phyloP scores from a whole-genome alignment of 805 yeast species.

The Ogataea ramenticola region DNA sequence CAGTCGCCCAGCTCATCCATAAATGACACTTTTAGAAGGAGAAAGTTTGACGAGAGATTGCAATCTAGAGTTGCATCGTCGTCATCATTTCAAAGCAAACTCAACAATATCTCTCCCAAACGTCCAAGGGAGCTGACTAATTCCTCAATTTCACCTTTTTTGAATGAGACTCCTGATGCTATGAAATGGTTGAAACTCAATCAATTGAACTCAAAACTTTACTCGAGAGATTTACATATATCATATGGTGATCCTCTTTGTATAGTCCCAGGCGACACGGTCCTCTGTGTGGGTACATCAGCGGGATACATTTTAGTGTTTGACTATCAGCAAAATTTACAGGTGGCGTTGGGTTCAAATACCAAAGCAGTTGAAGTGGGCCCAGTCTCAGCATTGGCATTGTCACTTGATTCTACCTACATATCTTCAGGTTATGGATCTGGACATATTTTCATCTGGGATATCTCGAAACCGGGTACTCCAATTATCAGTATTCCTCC shows the following conservation, averaged over 20 bases:
- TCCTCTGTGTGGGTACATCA: constrained; percentile 62
- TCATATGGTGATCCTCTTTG: constrained; percentile 46
- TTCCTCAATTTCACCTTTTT: neutral
- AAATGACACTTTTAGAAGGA: neutral
- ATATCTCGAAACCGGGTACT: constrained; percentile 29
- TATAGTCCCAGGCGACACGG: constrained; percentile 32
- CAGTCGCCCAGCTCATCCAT: neutral
- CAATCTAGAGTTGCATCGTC: constrained; percentile 4
- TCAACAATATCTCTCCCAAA: neutral
- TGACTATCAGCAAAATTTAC: constrained; percentile 57
- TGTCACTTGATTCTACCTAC: constrained; percentile 63
- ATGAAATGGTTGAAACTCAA: constrained; percentile 24
- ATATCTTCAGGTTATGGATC: constrained; percentile 60
- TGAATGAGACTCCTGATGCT: constrained; percentile 8
- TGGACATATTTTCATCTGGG: constrained; percentile 71
- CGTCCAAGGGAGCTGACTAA: neutral
- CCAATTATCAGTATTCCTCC: constrained; percentile 27
- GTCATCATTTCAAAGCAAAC: neutral
- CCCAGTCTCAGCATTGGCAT: constrained; percentile 44
- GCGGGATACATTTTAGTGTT: constrained; percentile 61
- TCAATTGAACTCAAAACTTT: constrained; percentile 14
- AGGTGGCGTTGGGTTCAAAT: constrained; percentile 30
- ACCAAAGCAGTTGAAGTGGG: constrained; percentile 31
- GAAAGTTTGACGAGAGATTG: constrained; percentile 15
- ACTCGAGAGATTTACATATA: constrained; percentile 10